phyloP scores from a whole-genome alignment of 2,329 filamentous ascomycete species.

The Stenocarpella maydis region DNA sequence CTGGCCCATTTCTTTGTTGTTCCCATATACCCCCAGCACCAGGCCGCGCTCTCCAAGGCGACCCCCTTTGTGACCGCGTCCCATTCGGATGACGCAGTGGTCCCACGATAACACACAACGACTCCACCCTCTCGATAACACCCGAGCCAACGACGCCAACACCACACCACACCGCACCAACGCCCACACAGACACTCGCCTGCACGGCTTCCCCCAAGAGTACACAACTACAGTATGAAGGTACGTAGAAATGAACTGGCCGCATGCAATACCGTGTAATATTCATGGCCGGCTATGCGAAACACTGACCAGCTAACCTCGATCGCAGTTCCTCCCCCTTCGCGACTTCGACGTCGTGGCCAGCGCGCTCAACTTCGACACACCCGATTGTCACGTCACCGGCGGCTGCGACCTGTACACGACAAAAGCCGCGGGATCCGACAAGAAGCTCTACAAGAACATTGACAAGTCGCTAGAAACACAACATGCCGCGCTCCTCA shows the following conservation, averaged over 20 bases:
- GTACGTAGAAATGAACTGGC: constrained; percentile 39
- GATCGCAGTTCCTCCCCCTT: constrained; percentile 82
- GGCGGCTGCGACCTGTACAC: constrained; percentile 97
- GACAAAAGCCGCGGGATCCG: constrained; percentile 91
- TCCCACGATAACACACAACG: constrained; percentile 26
- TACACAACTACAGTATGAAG: constrained; percentile 47
- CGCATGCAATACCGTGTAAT: no score
- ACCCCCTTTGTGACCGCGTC: constrained; percentile 18
- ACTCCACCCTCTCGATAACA: constrained; percentile 34
- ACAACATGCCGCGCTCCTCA: constrained; percentile 87
- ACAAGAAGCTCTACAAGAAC: constrained; percentile 97
- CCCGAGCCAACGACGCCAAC: constrained; percentile 11
- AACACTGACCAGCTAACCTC: background rate
- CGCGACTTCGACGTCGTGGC: constrained; percentile 92
- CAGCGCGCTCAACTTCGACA: constrained; percentile 94
- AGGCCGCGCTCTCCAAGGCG: background rate
- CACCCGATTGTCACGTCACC: constrained; percentile 88
- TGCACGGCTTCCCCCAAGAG: background rate
- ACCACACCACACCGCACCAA: no score
- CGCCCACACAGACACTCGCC: background rate
- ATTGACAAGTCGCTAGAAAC: constrained; percentile 92
- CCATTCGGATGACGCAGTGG: constrained; percentile 35
- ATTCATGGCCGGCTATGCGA: background rate
- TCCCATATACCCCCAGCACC: background rate
- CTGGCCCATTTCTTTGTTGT: background rate